These are phyloP conservation scores for Haplographium delicatum DNA, from an alignment of 495 filamentous ascomycete species.

Conservation along the genomic window DNA sequence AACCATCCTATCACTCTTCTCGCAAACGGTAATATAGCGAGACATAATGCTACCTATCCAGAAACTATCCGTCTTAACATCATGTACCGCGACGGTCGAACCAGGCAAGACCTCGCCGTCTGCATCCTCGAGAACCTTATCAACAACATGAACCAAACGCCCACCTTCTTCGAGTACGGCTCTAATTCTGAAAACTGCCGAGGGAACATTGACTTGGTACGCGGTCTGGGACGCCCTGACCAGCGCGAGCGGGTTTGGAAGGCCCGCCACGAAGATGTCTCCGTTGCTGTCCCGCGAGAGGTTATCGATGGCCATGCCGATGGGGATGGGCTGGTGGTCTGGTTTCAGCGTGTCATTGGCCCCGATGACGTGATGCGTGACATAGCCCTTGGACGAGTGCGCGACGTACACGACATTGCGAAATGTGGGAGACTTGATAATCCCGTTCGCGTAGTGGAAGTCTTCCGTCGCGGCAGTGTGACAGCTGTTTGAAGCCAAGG, in stretches of 20 bases:
- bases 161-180: too few relatives aligned
- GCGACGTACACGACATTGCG: conserved; percentile 33
- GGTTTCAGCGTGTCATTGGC: conserved; percentile 10
- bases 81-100: too few relatives aligned
- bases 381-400: conserved; percentile 15
- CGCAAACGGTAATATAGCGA: too few relatives aligned
- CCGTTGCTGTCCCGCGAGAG: conserved; percentile 31
- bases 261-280: conserved; percentile 27
- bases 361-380: conserved; percentile 21
- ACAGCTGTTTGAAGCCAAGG: background rate
- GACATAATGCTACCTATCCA: too few relatives aligned
- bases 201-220: too few relatives aligned
- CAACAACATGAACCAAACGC: too few relatives aligned
- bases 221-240: too few relatives aligned
- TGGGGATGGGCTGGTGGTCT: conserved; percentile 17
- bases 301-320: conserved; percentile 30
- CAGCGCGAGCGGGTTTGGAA: conserved; percentile 21
- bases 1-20: too few relatives aligned
- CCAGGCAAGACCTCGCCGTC: too few relatives aligned
- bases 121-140: too few relatives aligned
- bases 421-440: conserved; percentile 17
- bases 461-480: conserved; percentile 18
- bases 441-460: conserved; percentile 30
- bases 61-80: too few relatives aligned
- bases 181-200: too few relatives aligned